Evolutionary conservation across 73 alveolate species (phyloP).

Genomic region (Paramecium biaurelia): DNA sequence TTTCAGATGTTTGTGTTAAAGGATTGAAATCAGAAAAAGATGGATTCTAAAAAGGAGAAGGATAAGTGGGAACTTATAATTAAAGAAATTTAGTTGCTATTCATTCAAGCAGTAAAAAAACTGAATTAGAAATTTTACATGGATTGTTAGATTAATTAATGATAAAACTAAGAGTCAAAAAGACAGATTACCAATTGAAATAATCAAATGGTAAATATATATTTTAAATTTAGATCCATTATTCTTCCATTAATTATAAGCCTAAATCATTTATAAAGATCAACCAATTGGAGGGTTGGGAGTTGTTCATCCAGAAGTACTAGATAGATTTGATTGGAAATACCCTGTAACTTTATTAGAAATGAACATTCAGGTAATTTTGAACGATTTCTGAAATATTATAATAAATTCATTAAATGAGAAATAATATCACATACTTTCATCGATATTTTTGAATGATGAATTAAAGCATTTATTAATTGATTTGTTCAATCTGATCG

Average conservation of each 20-base stretch:
- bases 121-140: constrained; percentile 90
- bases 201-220: constrained; percentile 63
- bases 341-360: constrained; percentile 93
- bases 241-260: constrained; percentile 91
- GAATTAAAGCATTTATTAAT: not conserved
- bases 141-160: constrained; percentile 93
- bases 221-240: constrained; percentile 67
- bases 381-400: constrained; percentile 54
- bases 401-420: not conserved
- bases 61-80: constrained; percentile 86
- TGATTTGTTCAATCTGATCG: not conserved
- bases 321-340: constrained; percentile 83
- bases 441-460: not conserved
- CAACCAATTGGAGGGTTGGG: constrained; percentile 89
- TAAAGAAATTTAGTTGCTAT: constrained; percentile 84
- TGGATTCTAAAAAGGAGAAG: constrained; percentile 84
- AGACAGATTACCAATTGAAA: not conserved
- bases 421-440: not conserved
- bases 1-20: constrained; percentile 86
- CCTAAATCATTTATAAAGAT: constrained; percentile 81
- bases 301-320: constrained; percentile 93
- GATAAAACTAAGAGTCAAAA: constrained; percentile 81
- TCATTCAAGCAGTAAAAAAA: constrained; percentile 64
- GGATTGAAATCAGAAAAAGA: constrained; percentile 82
- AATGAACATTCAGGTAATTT: constrained; percentile 77